These are phyloP conservation scores for Gaeumannomyces sp. DNA, from an alignment of 2,329 filamentous ascomycete species.

Conservation along the genomic window DNA sequence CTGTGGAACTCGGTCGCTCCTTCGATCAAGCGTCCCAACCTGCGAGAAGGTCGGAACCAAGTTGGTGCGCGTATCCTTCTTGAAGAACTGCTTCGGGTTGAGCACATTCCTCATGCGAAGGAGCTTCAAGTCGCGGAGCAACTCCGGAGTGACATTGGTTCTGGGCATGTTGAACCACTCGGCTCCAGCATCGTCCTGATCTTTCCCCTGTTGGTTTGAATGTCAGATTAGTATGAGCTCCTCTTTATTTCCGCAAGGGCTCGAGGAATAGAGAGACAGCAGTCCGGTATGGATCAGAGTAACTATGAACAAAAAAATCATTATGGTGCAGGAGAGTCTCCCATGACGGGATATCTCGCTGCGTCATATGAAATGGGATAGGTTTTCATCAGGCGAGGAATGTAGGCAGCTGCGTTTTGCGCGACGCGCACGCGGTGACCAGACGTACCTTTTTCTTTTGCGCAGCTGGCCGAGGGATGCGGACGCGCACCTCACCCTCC, in stretches of 20 bases:
- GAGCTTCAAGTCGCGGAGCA: slow-evolving; percentile 77
- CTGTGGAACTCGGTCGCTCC: slow-evolving; percentile 85
- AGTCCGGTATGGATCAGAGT: slow-evolving; percentile 50
- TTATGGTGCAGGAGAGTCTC: slow-evolving; percentile 60
- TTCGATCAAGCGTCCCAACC: slow-evolving; percentile 79
- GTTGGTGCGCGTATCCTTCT: slow-evolving; percentile 70
- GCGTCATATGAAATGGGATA: slow-evolving; percentile 66
- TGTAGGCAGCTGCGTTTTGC: slow-evolving; percentile 14
- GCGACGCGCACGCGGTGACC: background rate
- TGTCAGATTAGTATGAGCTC: slow-evolving; percentile 16
- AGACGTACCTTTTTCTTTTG: slow-evolving; percentile 26
- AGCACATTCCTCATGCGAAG: slow-evolving; percentile 83
- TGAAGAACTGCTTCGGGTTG: slow-evolving; percentile 85
- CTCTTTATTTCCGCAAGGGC: slow-evolving; percentile 12
- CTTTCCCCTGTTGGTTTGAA: slow-evolving; percentile 18
- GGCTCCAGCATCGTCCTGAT: slow-evolving; percentile 59
- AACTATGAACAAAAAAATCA: slow-evolving; percentile 61
- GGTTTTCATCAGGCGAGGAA: slow-evolving; percentile 64
- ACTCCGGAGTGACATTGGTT: slow-evolving; percentile 74
- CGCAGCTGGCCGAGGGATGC: slow-evolving; percentile 21
- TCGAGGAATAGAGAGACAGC: slow-evolving; percentile 17
- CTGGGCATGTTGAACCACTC: slow-evolving; percentile 86
- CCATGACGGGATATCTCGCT: slow-evolving; percentile 75
- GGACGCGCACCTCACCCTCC: slow-evolving; percentile 22
- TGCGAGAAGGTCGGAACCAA: slow-evolving; percentile 77